A percentile compares a stretch with the other conserved stretches of the same genome.
These are phyloP conservation scores for Starmerella vaccinii DNA, from an alignment of 805 yeast species.

Conservation along the genomic window DNA sequence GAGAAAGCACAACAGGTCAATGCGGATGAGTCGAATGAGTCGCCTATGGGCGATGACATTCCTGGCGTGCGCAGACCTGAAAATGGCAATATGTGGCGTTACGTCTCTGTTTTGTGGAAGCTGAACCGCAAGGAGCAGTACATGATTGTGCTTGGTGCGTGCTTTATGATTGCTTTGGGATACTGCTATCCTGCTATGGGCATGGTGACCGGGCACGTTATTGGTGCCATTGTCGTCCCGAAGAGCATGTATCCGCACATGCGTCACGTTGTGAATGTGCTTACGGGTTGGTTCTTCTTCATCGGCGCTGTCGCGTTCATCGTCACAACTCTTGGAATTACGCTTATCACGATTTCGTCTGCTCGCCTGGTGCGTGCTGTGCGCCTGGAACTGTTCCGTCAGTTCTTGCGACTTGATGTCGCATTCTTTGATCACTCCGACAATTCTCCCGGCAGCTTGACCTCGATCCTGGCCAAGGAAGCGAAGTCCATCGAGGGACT, in stretches of 20 bases:
- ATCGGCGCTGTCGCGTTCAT: slow-evolving; percentile 29
- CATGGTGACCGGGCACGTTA: slow-evolving; percentile 32
- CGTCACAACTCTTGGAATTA: slow-evolving; percentile 23
- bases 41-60: slow-evolving; percentile 10
- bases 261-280: slow-evolving; percentile 31
- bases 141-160: slow-evolving; percentile 25
- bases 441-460: slow-evolving; percentile 34
- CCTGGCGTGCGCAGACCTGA: slow-evolving; percentile 22
- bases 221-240: slow-evolving; percentile 31
- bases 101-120: slow-evolving; percentile 20
- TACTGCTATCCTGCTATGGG: slow-evolving; percentile 33
- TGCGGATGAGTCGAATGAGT: neutral
- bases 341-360: slow-evolving; percentile 26
- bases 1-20: neutral
- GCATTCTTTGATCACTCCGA: slow-evolving; percentile 32
- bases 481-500: slow-evolving; percentile 35
- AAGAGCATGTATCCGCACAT: slow-evolving; percentile 28
- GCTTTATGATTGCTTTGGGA: slow-evolving; percentile 29
- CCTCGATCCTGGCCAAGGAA: slow-evolving; percentile 34
- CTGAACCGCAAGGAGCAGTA: slow-evolving; percentile 26
- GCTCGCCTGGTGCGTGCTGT: slow-evolving; percentile 31
- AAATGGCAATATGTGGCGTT: slow-evolving; percentile 8
- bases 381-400: slow-evolving; percentile 29
- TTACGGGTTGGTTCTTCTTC: slow-evolving; percentile 32
- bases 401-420: slow-evolving; percentile 33